phyloP scores from a whole-genome alignment of 23 red algal species.

The Gracilariopsis chorda region DNA sequence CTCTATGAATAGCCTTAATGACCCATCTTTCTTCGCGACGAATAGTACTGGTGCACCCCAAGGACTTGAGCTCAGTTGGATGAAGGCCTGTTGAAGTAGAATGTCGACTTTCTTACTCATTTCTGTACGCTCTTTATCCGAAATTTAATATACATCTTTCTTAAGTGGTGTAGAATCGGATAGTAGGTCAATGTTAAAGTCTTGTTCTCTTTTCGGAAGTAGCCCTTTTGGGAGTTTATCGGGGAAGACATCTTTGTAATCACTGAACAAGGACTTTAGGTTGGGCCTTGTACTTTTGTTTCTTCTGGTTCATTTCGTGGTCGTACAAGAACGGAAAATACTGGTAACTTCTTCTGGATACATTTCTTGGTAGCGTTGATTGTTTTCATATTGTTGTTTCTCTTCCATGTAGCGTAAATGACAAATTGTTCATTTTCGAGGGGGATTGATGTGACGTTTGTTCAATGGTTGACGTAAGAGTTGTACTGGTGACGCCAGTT shows the following conservation, averaged over 20 bases:
- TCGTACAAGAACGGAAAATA: background rate
- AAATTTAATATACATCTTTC: background rate
- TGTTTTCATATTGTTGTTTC: background rate
- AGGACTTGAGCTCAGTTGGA: constrained; percentile 2
- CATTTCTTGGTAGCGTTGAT: background rate
- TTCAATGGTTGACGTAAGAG: background rate
- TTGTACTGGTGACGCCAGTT: background rate
- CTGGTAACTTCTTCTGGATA: background rate
- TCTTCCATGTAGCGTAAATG: background rate
- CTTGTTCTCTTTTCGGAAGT: background rate
- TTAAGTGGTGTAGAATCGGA: background rate
- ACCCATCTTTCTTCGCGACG: constrained; percentile 15
- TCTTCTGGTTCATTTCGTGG: background rate
- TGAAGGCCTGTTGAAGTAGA: background rate
- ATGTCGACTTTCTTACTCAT: background rate
- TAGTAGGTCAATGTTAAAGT: background rate
- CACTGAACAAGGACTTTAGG: background rate
- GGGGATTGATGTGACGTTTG: too few species aligned
- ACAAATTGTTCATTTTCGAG: background rate
- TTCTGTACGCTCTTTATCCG: constrained; percentile 10
- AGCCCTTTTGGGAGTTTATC: constrained; percentile 10
- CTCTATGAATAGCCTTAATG: background rate
- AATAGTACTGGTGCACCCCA: constrained; percentile 23
- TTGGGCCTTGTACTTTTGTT: background rate
- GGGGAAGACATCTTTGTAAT: constrained; percentile 15